Conservation (phyloP, 1,284 basidiomycete species). For the Cutaneotrichosporon spelunceum region DNA sequence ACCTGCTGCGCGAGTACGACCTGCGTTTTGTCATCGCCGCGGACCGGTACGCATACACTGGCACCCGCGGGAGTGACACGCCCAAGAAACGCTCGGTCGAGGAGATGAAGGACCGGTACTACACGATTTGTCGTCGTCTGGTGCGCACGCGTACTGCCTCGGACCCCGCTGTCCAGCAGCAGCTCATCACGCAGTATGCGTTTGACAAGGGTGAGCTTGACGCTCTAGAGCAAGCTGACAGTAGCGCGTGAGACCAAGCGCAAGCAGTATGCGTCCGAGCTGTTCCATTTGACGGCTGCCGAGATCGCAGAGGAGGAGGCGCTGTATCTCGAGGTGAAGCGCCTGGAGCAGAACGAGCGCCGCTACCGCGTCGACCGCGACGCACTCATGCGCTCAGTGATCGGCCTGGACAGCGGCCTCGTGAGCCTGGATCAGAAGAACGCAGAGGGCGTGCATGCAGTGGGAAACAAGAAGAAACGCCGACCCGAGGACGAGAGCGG, state of each 20-base stretch:
- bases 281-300: conserved; percentile 79
- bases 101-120: conserved; percentile 95
- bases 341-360: conserved; percentile 88
- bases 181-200: conserved; percentile 66
- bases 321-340: conserved; percentile 87
- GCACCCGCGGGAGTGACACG: conserved; percentile 19
- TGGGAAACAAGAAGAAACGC: conserved; percentile 50
- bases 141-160: conserved; percentile 74
- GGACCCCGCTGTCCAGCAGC: conserved; percentile 67
- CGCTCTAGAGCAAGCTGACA: conserved; percentile 10
- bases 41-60: conserved; percentile 75
- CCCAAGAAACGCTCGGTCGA: conserved; percentile 63
- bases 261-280: conserved; percentile 79
- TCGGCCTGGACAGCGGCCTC: conserved; percentile 79
- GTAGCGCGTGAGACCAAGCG: conserved; percentile 82
- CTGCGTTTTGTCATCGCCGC: conserved; percentile 84
- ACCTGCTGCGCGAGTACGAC: conserved; percentile 76
- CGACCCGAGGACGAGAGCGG: conserved; percentile 37
- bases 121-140: conserved; percentile 83
- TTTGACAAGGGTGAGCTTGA: conserved; percentile 72
- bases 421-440: conserved; percentile 56
- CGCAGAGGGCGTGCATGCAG: conserved; percentile 49
- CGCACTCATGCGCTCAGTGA: conserved; percentile 77
- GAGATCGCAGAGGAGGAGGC: conserved; percentile 96
- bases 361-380: conserved; percentile 86